Conservation (phyloP, 2,329 filamentous ascomycete species). For the Neonectria punicea region DNA sequence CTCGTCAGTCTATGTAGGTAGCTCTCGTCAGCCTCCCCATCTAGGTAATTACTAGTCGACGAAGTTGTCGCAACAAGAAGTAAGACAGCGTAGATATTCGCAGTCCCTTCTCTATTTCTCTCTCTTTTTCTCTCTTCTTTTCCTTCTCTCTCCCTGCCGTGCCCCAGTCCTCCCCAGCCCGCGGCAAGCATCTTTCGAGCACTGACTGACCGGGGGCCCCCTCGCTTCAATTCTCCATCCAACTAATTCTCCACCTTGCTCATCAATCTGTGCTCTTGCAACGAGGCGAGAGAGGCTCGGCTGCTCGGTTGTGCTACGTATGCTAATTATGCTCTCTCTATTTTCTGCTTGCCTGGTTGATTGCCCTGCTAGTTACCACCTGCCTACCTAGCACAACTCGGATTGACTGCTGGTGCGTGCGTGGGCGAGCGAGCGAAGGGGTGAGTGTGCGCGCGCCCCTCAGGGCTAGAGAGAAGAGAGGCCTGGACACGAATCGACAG, state of each 20-base stretch:
- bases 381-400: neutral
- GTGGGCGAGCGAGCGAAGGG: neutral
- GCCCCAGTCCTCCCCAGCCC: neutral
- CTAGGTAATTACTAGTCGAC: neutral
- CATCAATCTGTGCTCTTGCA: neutral
- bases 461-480: slow-evolving; percentile 10
- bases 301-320: neutral
- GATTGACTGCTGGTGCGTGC: neutral
- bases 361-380: neutral
- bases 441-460: neutral
- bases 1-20: neutral
- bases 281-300: slow-evolving; percentile 2
- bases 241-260: neutral
- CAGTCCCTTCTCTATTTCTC: neutral
- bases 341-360: neutral
- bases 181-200: neutral
- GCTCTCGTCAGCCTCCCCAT: neutral
- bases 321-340: neutral
- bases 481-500: slow-evolving; percentile 1
- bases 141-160: neutral
- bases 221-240: slow-evolving; percentile 2
- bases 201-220: neutral
- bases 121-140: too few relatives aligned
- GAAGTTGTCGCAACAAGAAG: neutral
- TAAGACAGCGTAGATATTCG: neutral